These are phyloP conservation scores for Candida krabiensis DNA, from an alignment of 805 yeast species.

Conservation along the genomic window DNA sequence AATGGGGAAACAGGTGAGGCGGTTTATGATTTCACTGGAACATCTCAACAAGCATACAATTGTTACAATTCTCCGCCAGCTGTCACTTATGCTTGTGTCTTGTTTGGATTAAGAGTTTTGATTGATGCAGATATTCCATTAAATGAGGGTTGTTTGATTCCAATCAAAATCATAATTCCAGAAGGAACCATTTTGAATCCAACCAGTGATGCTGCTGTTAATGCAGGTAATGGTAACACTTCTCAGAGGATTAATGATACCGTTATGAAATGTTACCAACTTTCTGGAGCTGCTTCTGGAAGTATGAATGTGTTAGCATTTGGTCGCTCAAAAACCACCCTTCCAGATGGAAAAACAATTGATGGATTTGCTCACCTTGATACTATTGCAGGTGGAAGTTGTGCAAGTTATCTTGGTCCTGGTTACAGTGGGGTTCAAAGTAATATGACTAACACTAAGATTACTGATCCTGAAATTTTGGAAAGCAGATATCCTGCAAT, in stretches of 20 bases:
- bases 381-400: conserved; percentile 55
- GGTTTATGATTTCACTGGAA: conserved; percentile 51
- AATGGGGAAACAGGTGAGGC: conserved; percentile 40
- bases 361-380: conserved; percentile 52
- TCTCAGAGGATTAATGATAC: conserved; percentile 87
- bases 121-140: conserved; percentile 52
- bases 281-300: conserved; percentile 88
- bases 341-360: conserved; percentile 47
- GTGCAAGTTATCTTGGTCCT: conserved; percentile 46
- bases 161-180: conserved; percentile 31
- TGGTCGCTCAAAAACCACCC: conserved; percentile 44
- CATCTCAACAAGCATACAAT: conserved; percentile 50
- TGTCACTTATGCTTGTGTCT: conserved; percentile 52
- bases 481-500: conserved; percentile 52
- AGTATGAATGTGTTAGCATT: conserved; percentile 86
- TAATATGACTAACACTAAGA: conserved; percentile 25
- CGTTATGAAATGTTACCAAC: conserved; percentile 72
- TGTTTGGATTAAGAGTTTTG: conserved; percentile 49
- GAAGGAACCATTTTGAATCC: conserved; percentile 35
- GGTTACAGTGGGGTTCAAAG: conserved; percentile 51
- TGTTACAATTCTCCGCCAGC: conserved; percentile 56
- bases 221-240: conserved; percentile 63
- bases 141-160: conserved; percentile 50
- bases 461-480: conserved; percentile 52
- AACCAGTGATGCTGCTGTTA: conserved; percentile 43